These are phyloP conservation scores for Aspergillus ellipticus DNA, from an alignment of 495 filamentous ascomycete species.

Conservation along the genomic window DNA sequence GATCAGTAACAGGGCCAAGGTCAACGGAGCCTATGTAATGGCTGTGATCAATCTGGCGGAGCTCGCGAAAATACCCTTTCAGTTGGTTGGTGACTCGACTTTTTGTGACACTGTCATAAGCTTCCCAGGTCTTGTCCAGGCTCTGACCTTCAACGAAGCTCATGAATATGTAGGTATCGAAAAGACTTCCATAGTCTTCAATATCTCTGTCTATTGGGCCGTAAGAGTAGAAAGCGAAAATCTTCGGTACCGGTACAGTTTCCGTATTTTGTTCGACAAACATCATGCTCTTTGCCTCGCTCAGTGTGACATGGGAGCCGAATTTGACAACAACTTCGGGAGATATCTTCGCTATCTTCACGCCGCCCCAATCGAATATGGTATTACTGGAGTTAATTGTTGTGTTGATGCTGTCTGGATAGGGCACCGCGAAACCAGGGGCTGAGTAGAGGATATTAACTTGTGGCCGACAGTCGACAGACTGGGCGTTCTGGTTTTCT, in stretches of 20 bases:
- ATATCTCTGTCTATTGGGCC: conserved; percentile 17
- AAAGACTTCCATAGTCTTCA: conserved; percentile 16
- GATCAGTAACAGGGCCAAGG: conserved; percentile 19
- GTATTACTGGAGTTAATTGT: conserved; percentile 4
- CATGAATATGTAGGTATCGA: conserved; percentile 30
- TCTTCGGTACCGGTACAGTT: conserved; percentile 25
- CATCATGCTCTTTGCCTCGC: conserved; percentile 27
- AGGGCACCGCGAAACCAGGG: neutral
- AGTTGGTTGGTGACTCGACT: conserved; percentile 13
- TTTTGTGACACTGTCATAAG: conserved; percentile 15
- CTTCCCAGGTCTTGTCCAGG: conserved; percentile 18
- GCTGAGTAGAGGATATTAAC: conserved; percentile 8
- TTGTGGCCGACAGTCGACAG: conserved; percentile 2
- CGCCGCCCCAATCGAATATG: conserved; percentile 12
- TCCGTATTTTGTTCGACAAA: conserved; percentile 23
- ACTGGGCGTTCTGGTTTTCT: too few species aligned
- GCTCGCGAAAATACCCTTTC: conserved; percentile 17
- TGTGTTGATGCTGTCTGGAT: conserved; percentile 8
- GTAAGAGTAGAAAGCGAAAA: conserved; percentile 26
- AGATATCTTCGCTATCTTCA: conserved; percentile 14
- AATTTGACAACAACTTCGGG: conserved; percentile 23
- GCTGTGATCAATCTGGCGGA: conserved; percentile 14
- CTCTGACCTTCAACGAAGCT: conserved; percentile 24
- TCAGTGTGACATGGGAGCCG: conserved; percentile 15
- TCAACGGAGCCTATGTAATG: conserved; percentile 23